These are phyloP conservation scores for Syncephalastrum sp. DNA, from an alignment of 371 early-diverging fungal genomes.

Conservation along the genomic window DNA sequence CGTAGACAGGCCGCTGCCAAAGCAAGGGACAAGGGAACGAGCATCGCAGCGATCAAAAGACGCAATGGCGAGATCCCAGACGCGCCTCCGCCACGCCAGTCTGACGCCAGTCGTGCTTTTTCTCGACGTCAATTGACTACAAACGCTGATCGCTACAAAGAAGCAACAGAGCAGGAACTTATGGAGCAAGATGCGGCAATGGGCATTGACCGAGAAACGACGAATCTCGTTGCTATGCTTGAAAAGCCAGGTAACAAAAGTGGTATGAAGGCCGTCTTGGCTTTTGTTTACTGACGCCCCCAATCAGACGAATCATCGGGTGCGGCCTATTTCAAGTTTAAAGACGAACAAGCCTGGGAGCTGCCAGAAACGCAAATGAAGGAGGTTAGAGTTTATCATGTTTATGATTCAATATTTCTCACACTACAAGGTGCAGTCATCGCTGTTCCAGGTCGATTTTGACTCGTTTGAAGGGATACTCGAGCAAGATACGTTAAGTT, in stretches of 20 bases:
- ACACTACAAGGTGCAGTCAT: constrained; percentile 17
- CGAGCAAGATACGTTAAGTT: constrained; percentile 15
- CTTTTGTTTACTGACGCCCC: no score
- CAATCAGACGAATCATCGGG: constrained; percentile 22
- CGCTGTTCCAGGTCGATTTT: constrained; percentile 36
- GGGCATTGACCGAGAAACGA: constrained; percentile 53
- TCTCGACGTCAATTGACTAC: constrained; percentile 31
- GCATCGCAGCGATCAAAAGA: constrained; percentile 40
- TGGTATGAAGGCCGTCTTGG: no score
- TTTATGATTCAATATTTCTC: constrained; percentile 1
- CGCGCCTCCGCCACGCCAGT: constrained; percentile 7
- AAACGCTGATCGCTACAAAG: constrained; percentile 39
- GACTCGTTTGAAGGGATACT: constrained; percentile 24
- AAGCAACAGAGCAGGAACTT: constrained; percentile 35
- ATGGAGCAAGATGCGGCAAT: constrained; percentile 40
- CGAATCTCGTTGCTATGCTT: constrained; percentile 40
- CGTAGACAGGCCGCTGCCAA: constrained; percentile 26
- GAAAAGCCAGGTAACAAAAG: constrained; percentile 29
- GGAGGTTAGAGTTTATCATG: background rate
- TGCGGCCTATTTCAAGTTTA: constrained; percentile 45
- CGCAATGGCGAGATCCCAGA: constrained; percentile 38
- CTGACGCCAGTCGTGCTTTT: constrained; percentile 19
- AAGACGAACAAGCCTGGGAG: constrained; percentile 38
- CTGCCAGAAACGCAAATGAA: background rate
- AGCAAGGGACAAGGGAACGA: constrained; percentile 33